Evolutionary conservation across 371 early-diverging fungal genomes (phyloP).

Genomic region (Mortierella sp.): DNA sequence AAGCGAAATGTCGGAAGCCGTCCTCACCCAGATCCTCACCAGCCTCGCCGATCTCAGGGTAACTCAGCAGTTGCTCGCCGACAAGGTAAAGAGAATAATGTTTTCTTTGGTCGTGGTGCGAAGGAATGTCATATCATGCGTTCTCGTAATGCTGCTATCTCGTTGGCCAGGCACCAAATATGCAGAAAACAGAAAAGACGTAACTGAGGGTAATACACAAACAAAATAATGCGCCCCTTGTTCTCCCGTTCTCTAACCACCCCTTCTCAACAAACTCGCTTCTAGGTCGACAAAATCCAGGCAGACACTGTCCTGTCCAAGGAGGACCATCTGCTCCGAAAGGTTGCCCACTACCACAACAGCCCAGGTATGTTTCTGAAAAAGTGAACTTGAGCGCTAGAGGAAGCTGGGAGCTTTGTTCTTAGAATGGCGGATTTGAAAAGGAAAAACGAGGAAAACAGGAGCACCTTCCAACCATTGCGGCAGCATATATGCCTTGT

Average conservation of each 20-base stretch:
- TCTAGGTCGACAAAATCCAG: constrained; percentile 56
- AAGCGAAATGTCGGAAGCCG: constrained; percentile 46
- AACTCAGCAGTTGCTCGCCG: constrained; percentile 44
- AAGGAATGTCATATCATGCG: neutral
- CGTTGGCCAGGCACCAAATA: constrained; percentile 3
- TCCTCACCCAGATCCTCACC: constrained; percentile 49
- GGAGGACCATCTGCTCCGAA: constrained; percentile 31
- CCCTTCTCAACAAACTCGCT: neutral
- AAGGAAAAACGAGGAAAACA: neutral
- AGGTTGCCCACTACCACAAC: constrained; percentile 40
- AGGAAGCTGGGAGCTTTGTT: neutral
- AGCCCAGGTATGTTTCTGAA: constrained; percentile 35
- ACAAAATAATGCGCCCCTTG: neutral
- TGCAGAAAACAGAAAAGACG: neutral
- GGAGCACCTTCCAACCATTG: neutral
- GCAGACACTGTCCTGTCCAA: constrained; percentile 32
- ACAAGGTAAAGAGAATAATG: constrained; percentile 37
- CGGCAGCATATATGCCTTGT: neutral
- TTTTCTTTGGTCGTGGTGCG: neutral
- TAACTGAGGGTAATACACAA: neutral
- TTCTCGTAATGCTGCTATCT: neutral
- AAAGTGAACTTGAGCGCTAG: neutral
- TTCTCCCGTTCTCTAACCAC: constrained; percentile 4
- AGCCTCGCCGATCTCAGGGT: constrained; percentile 54
- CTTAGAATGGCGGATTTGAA: too few species aligned